phyloP scores from a whole-genome alignment of 306 rosid species.

The Cercis canadensis region DNA sequence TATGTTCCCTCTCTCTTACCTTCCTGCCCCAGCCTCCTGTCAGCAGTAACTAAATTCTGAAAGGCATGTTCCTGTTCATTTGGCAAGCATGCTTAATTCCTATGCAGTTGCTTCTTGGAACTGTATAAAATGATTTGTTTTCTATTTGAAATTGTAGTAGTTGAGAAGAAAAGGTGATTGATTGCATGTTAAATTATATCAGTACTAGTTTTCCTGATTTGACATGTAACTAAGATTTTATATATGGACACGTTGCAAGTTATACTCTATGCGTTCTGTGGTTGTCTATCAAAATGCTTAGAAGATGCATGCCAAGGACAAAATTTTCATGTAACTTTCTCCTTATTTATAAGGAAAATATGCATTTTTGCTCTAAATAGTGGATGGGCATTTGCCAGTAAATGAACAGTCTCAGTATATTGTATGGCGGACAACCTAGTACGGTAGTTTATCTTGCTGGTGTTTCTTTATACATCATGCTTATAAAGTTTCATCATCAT shows the following conservation, averaged over 20 bases:
- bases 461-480: too few species aligned
- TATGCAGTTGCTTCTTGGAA: slow-evolving; percentile 10
- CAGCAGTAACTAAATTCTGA: slow-evolving; percentile 3
- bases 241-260: not conserved
- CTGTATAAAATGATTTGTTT: slow-evolving; percentile 7
- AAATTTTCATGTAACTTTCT: not conserved
- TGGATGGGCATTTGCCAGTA: too few species aligned
- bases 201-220: not conserved
- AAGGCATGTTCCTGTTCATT: not conserved
- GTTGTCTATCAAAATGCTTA: slow-evolving; percentile 14
- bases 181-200: slow-evolving; percentile 9
- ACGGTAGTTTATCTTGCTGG: too few species aligned
- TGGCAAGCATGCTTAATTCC: not conserved
- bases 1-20: too few species aligned
- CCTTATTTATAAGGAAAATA: too few species aligned
- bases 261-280: slow-evolving; percentile 19
- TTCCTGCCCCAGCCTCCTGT: slow-evolving; percentile 30
- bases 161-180: not conserved
- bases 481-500: too few species aligned
- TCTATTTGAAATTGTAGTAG: not conserved
- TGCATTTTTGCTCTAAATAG: too few species aligned
- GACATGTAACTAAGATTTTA: slow-evolving; percentile 18
- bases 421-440: too few species aligned
- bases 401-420: too few species aligned
- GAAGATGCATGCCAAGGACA: slow-evolving; percentile 2